These are phyloP conservation scores for Gamsiella multidivaricata DNA, from an alignment of 192 early-diverging fungal genomes.

Conservation along the genomic window DNA sequence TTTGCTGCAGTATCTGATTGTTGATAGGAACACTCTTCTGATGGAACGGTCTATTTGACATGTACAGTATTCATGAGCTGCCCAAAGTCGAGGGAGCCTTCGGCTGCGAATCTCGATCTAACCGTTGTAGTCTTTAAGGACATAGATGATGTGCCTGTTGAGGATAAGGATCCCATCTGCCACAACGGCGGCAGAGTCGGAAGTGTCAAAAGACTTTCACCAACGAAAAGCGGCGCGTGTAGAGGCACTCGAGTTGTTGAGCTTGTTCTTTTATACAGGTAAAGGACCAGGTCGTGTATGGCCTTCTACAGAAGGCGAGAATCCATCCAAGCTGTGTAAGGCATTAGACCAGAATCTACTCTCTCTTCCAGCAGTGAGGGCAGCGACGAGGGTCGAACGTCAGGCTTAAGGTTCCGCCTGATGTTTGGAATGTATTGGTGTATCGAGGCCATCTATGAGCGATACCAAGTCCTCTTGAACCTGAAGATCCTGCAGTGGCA, in stretches of 20 bases:
- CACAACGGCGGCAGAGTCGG: too few species aligned
- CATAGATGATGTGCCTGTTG: too few species aligned
- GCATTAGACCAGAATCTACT: too few species aligned
- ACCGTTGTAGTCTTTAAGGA: conserved; percentile 33
- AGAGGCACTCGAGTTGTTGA: too few species aligned
- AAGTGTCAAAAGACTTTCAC: too few species aligned
- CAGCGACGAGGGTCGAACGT: neutral
- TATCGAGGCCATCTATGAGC: conserved; percentile 25
- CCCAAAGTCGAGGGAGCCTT: conserved; percentile 5
- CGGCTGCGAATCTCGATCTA: conserved; percentile 20
- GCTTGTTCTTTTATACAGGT: too few species aligned
- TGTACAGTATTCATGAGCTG: conserved; percentile 32
- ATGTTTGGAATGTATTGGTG: conserved; percentile 9
- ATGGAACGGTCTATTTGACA: conserved; percentile 18
- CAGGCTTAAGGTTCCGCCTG: neutral
- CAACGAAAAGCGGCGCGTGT: too few species aligned
- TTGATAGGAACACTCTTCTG: conserved; percentile 12
- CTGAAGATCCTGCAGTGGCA: conserved; percentile 14
- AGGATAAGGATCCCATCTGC: too few species aligned
- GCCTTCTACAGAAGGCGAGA: too few species aligned
- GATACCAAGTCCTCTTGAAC: neutral
- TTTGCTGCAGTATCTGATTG: conserved; percentile 15
- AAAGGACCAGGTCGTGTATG: too few species aligned
- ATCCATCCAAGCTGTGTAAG: too few species aligned
- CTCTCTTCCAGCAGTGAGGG: too few species aligned